Evolutionary conservation across 2,329 filamentous ascomycete genomes (phyloP).

Genomic region (Aspergillus piperis): DNA sequence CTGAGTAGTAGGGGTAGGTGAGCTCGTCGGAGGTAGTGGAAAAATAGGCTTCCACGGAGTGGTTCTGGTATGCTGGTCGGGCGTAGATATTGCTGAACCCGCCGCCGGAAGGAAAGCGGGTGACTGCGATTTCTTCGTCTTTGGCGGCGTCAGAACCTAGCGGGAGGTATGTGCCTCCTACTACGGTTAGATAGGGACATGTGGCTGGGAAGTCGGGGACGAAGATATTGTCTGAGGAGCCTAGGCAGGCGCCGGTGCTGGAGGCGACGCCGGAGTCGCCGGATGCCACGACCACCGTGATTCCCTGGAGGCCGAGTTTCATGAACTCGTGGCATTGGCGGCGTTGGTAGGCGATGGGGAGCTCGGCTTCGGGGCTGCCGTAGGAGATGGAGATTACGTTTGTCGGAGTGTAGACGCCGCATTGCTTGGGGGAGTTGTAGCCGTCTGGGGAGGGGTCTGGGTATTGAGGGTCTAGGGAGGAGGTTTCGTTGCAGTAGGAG

Average conservation of each 20-base stretch:
- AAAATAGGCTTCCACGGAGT: slow-evolving; percentile 41
- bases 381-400: slow-evolving; percentile 43
- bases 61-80: slow-evolving; percentile 41
- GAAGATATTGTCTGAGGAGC: slow-evolving; percentile 36
- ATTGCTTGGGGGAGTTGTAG: slow-evolving; percentile 46
- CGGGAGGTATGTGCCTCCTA: slow-evolving; percentile 44
- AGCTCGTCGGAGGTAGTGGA: slow-evolving; percentile 19
- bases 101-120: slow-evolving; percentile 43
- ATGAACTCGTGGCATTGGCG: slow-evolving; percentile 49
- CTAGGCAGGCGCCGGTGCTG: slow-evolving; percentile 37
- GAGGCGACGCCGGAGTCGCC: slow-evolving; percentile 50
- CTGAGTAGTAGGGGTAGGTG: slow-evolving; percentile 34
- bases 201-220: slow-evolving; percentile 41
- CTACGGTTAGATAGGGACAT: slow-evolving; percentile 39
- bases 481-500: slow-evolving; percentile 51
- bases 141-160: slow-evolving; percentile 27
- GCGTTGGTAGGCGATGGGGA: slow-evolving; percentile 38
- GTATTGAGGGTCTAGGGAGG: slow-evolving; percentile 46
- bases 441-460: slow-evolving; percentile 42
- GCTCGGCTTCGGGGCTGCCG: slow-evolving; percentile 33
- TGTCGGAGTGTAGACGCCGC: slow-evolving; percentile 44
- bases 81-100: slow-evolving; percentile 48
- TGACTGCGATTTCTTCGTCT: slow-evolving; percentile 40
- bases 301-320: slow-evolving; percentile 54
- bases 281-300: slow-evolving; percentile 49